A percentile compares a stretch with the other conserved stretches of the same genome.
Evolutionary conservation across 2,329 filamentous ascomycete species (phyloP).

Genomic region (Metarhizium brunneum): DNA sequence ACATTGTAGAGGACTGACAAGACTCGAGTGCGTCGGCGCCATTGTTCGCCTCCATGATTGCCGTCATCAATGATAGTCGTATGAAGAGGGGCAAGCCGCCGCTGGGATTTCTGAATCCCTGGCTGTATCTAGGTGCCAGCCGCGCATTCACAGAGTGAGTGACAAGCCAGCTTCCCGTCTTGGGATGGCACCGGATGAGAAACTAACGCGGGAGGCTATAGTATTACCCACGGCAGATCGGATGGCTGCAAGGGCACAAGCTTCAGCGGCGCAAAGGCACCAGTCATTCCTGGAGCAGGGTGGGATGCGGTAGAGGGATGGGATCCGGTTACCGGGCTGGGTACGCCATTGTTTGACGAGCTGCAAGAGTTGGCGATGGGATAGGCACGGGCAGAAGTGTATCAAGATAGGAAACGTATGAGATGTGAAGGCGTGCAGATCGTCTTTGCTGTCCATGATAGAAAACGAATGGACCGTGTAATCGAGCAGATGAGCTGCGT

Average conservation of each 20-base stretch:
- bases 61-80: slow-evolving; percentile 55
- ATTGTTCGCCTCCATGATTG: slow-evolving; percentile 51
- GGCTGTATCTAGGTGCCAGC: slow-evolving; percentile 37
- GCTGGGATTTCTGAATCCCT: slow-evolving; percentile 54
- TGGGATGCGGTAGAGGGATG: slow-evolving; percentile 17
- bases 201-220: slow-evolving; percentile 4
- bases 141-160: slow-evolving; percentile 27
- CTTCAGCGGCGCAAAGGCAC: slow-evolving; percentile 14
- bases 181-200: not conserved
- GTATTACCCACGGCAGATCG: slow-evolving; percentile 25
- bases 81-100: slow-evolving; percentile 41
- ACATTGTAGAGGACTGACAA: not conserved
- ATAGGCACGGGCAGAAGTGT: not conserved
- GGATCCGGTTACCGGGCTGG: slow-evolving; percentile 32
- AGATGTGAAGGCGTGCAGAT: too few relatives aligned
- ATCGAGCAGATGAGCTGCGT: too few relatives aligned
- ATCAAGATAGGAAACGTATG: too few relatives aligned
- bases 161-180: not conserved
- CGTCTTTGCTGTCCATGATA: too few relatives aligned
- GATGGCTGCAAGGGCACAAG: slow-evolving; percentile 22
- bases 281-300: slow-evolving; percentile 9
- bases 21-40: slow-evolving; percentile 45
- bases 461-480: too few relatives aligned
- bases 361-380: slow-evolving; percentile 14
- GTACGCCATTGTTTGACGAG: slow-evolving; percentile 34